Conservation (phyloP, 148 eudicot genomes). For the Rhododendron vialii region DNA sequence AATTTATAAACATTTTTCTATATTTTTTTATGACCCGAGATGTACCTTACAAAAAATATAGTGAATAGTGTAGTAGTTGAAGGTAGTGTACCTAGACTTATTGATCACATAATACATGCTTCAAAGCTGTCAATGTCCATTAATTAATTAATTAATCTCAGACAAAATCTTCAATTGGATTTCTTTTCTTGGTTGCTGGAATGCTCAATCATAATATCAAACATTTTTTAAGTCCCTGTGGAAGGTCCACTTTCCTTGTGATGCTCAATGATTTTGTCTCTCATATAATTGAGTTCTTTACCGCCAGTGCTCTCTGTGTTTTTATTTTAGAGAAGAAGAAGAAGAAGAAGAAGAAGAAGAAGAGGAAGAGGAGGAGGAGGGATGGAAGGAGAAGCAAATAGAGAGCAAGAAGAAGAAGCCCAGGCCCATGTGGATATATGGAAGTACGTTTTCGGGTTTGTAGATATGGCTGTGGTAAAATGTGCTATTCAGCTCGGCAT, state of each 20-base stretch:
- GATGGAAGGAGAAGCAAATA: neutral
- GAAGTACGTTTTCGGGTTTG: conserved; percentile 51
- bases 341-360: conserved; percentile 22
- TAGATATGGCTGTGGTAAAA: conserved; percentile 53
- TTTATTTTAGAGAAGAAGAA: neutral
- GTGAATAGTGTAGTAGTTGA: no score
- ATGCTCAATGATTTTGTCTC: neutral
- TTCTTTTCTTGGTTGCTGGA: neutral
- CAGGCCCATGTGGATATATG: conserved; percentile 43
- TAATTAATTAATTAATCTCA: no score
- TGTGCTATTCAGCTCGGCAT: conserved; percentile 65
- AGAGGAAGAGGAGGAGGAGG: neutral
- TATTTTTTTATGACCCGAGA: no score
- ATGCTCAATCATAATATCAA: neutral
- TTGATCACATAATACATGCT: no score
- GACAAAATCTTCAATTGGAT: neutral
- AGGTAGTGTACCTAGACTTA: no score
- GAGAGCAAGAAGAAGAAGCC: conserved; percentile 23
- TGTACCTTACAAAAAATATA: no score
- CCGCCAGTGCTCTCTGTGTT: no score
- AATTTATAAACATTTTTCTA: no score
- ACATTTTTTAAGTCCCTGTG: no score
- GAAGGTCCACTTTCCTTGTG: no score
- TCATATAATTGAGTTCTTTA: no score
- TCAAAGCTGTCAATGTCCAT: neutral